Evolutionary conservation across 305 asterid species (phyloP).

Genomic region (Rubia peregrina): DNA sequence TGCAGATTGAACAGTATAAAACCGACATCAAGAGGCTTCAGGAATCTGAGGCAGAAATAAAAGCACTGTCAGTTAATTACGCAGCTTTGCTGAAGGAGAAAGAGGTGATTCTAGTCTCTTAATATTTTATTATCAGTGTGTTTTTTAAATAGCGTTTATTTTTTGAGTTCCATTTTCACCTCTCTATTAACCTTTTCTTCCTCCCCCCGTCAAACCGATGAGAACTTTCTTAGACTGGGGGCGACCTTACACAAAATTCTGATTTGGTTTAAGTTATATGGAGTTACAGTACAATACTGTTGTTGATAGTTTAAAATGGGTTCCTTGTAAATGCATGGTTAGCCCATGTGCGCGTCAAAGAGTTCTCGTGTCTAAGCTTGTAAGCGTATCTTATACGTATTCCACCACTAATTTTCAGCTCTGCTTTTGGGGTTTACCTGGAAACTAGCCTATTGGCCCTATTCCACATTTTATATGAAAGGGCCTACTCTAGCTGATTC

Average conservation of each 20-base stretch:
- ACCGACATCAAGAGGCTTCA: conserved; percentile 74
- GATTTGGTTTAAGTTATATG: neutral
- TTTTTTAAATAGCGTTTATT: neutral
- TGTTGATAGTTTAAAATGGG: neutral
- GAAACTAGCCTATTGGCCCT: neutral
- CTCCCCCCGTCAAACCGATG: neutral
- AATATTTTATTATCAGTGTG: conserved; percentile 6
- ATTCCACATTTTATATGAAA: neutral
- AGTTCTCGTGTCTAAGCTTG: neutral
- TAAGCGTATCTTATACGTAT: too few species aligned
- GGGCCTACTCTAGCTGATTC: neutral
- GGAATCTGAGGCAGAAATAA: conserved; percentile 94
- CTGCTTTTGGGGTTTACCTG: neutral
- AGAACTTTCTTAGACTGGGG: neutral
- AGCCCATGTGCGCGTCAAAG: neutral
- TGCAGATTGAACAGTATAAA: conserved; percentile 63
- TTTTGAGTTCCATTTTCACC: neutral
- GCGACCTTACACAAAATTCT: neutral
- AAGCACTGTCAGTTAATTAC: conserved; percentile 86
- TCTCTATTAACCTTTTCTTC: neutral
- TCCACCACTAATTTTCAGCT: neutral
- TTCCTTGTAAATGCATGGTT: neutral
- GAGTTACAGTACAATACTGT: neutral
- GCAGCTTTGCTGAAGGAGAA: conserved; percentile 89
- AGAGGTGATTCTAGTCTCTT: conserved; percentile 48